A percentile compares a stretch with the other conserved stretches of the same genome.
phyloP scores from a whole-genome alignment of 192 early-diverging fungal genomes.

The Cetraspora pellucida region DNA sequence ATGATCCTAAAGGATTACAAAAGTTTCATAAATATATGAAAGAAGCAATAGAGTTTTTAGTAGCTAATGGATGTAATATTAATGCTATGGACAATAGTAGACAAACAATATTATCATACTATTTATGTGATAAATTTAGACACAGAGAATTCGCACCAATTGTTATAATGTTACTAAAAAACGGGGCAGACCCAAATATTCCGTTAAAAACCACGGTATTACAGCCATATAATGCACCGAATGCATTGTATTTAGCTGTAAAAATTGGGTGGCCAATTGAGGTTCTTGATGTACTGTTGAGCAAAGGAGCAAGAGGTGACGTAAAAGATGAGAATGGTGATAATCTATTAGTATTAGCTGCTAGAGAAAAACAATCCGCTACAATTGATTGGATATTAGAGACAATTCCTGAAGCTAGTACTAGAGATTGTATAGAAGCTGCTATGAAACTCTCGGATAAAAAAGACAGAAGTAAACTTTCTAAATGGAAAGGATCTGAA shows the following conservation, averaged over 20 bases:
- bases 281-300: background rate
- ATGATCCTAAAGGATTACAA: background rate
- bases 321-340: background rate
- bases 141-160: background rate
- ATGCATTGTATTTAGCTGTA: background rate
- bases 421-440: too few species aligned
- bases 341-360: background rate
- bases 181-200: constrained; percentile 13
- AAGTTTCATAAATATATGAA: background rate
- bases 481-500: too few species aligned
- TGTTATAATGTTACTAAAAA: background rate
- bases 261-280: background rate
- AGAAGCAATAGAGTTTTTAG: background rate
- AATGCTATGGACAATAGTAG: background rate
- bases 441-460: too few species aligned
- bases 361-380: background rate
- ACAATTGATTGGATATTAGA: background rate
- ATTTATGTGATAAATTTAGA: background rate
- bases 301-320: background rate
- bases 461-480: too few species aligned
- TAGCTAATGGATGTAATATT: background rate
- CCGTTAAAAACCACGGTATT: background rate
- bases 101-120: background rate
- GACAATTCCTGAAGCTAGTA: too few species aligned
- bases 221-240: background rate